Evolutionary conservation across 2,329 filamentous ascomycete genomes (phyloP).

Genomic region (Talaromyces sp.): DNA sequence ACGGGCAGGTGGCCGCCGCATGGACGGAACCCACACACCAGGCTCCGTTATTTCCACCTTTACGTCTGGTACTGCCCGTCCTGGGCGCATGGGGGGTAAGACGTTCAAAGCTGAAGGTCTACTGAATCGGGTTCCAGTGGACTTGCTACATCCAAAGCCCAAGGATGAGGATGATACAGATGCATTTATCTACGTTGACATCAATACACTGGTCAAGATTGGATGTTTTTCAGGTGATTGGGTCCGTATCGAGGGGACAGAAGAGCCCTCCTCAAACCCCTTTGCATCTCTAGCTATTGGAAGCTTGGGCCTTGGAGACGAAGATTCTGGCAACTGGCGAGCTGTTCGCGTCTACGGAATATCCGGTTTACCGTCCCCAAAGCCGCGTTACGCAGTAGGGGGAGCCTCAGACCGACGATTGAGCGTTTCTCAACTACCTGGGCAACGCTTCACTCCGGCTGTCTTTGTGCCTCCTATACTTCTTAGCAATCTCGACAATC

Average conservation of each 20-base stretch:
- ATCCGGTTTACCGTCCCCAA: constrained; percentile 59
- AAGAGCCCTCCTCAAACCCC: constrained; percentile 62
- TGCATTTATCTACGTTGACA: constrained; percentile 84
- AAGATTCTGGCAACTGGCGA: constrained; percentile 70
- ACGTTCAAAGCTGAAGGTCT: constrained; percentile 82
- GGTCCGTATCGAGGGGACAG: constrained; percentile 76
- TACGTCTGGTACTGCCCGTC: constrained; percentile 76
- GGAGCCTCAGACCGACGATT: constrained; percentile 48
- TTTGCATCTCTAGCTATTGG: constrained; percentile 62
- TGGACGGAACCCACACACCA: constrained; percentile 74
- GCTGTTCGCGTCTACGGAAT: constrained; percentile 86
- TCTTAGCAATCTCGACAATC: constrained; percentile 76
- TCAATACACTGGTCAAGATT: constrained; percentile 78
- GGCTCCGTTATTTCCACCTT: constrained; percentile 87
- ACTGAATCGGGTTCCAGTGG: constrained; percentile 66
- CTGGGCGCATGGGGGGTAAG: constrained; percentile 68
- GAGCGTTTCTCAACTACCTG: constrained; percentile 52
- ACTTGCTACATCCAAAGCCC: constrained; percentile 81
- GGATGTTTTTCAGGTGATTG: constrained; percentile 98
- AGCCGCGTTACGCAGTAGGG: constrained; percentile 56
- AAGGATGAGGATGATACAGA: constrained; percentile 79
- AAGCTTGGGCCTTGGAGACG: constrained; percentile 43
- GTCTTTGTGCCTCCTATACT: constrained; percentile 82
- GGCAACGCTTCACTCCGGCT: constrained; percentile 52
- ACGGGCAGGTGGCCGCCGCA: constrained; percentile 65